These are phyloP conservation scores for Diaporthe helianthi DNA, from an alignment of 2,329 filamentous ascomycete species.

Conservation along the genomic window DNA sequence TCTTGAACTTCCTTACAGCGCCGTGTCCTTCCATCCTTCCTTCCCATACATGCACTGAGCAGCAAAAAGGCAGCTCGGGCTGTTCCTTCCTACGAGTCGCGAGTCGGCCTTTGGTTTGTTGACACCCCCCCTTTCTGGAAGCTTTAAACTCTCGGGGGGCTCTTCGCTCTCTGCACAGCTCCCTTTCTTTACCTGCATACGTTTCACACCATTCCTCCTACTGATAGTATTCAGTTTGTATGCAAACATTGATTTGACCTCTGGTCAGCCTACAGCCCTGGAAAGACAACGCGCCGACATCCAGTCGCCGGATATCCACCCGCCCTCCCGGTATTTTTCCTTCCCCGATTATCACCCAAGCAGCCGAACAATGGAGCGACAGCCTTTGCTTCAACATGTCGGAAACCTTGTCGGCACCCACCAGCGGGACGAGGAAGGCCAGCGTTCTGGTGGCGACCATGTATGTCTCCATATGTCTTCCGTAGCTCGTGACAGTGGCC, in stretches of 20 bases:
- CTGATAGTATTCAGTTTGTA: not conserved
- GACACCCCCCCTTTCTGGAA: not conserved
- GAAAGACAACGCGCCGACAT: constrained; percentile 7
- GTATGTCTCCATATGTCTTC: constrained; percentile 41
- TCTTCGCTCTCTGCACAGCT: not conserved
- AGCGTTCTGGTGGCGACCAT: constrained; percentile 38
- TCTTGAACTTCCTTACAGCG: not conserved
- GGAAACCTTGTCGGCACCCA: constrained; percentile 9
- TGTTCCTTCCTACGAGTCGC: constrained; percentile 2
- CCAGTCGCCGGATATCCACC: constrained; percentile 6
- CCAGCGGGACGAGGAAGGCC: constrained; percentile 32
- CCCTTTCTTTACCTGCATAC: not conserved
- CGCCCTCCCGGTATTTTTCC: constrained; percentile 27
- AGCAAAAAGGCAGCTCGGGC: not conserved
- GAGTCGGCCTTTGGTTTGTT: constrained; percentile 15
- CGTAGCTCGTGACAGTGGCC: not conserved
- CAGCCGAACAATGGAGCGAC: constrained; percentile 33
- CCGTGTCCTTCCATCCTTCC: constrained; percentile 9
- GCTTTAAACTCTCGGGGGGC: not conserved
- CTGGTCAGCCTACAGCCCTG: constrained; percentile 27
- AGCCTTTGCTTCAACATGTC: constrained; percentile 34
- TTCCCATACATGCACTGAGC: not conserved
- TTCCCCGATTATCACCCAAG: constrained; percentile 25
- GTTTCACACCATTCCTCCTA: not conserved
- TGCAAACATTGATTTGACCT: constrained; percentile 28